Conservation (phyloP, 805 yeast species). For the Wickerhamomyces bisporus region DNA sequence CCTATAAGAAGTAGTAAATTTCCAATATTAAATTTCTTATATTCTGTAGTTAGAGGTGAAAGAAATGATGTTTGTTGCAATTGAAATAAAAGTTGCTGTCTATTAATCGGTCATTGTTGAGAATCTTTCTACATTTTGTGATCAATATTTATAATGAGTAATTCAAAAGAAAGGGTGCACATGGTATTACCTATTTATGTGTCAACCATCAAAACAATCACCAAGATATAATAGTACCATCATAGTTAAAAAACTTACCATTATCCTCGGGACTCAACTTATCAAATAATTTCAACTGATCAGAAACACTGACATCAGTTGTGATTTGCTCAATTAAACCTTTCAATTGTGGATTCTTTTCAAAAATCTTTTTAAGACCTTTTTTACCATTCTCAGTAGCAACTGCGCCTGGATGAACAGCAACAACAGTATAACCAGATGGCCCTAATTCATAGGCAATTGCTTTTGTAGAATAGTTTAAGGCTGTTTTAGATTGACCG, state of each 20-base stretch:
- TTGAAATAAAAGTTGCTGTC: too few species aligned
- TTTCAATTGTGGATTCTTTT: background rate
- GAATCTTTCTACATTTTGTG: too few species aligned
- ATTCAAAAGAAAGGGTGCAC: too few species aligned
- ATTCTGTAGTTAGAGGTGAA: too few species aligned
- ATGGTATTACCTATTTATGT: too few species aligned
- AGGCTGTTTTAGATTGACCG: too few species aligned
- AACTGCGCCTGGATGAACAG: slow-evolving; percentile 37
- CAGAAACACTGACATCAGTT: background rate
- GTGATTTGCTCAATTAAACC: background rate
- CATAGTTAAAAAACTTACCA: background rate
- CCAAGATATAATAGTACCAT: background rate
- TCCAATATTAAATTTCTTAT: too few species aligned
- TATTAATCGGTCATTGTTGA: too few species aligned
- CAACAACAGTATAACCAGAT: slow-evolving; percentile 26
- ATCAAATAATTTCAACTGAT: background rate
- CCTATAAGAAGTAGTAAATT: too few species aligned
- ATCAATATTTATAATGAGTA: too few species aligned
- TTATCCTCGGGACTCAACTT: background rate
- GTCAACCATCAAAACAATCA: background rate
- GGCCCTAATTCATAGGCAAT: slow-evolving; percentile 24
- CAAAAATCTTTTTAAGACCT: background rate
- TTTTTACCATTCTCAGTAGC: slow-evolving; percentile 29
- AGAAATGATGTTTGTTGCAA: too few species aligned
- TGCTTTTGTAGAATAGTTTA: slow-evolving; percentile 23